These are phyloP conservation scores for Lachancea meyersii DNA, from an alignment of 805 yeast species.

Conservation along the genomic window DNA sequence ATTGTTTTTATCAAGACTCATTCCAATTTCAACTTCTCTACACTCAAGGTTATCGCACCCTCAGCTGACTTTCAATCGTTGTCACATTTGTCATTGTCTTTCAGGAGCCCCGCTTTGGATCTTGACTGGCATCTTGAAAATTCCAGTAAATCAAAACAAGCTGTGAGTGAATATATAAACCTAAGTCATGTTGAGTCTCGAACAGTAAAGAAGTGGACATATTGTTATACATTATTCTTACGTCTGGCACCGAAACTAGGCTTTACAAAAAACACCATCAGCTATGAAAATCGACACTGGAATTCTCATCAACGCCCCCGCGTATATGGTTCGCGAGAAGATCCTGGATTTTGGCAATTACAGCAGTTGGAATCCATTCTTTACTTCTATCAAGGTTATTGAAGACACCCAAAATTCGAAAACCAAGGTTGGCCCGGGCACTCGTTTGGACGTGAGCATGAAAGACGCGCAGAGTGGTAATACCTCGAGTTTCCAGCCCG, in stretches of 20 bases:
- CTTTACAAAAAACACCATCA: neutral
- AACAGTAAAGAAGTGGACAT: neutral
- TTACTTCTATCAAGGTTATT: neutral
- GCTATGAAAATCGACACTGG: neutral
- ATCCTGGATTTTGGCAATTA: conserved; percentile 2
- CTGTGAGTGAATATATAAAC: neutral
- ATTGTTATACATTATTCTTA: too few relatives aligned
- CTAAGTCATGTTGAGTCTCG: neutral
- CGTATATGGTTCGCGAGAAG: conserved; percentile 2
- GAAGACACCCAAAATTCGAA: neutral
- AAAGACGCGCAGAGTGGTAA: conserved; percentile 1
- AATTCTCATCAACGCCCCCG: conserved; percentile 1
- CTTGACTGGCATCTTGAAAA: too few relatives aligned
- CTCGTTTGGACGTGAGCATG: conserved; percentile 4
- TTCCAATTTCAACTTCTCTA: too few relatives aligned
- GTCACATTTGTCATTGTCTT: too few relatives aligned
- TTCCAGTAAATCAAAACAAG: too few relatives aligned
- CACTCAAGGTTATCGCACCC: too few relatives aligned
- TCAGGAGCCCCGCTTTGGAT: too few relatives aligned
- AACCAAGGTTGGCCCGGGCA: conserved; percentile 3
- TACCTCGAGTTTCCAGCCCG: conserved; percentile 1
- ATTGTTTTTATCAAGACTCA: too few relatives aligned
- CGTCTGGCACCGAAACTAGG: neutral
- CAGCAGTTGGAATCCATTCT: conserved; percentile 5
- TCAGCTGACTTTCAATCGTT: too few relatives aligned